Base-by-base conservation (phyloP, 106 monocot genomes). In the Hemerocallis citrina region DNA sequence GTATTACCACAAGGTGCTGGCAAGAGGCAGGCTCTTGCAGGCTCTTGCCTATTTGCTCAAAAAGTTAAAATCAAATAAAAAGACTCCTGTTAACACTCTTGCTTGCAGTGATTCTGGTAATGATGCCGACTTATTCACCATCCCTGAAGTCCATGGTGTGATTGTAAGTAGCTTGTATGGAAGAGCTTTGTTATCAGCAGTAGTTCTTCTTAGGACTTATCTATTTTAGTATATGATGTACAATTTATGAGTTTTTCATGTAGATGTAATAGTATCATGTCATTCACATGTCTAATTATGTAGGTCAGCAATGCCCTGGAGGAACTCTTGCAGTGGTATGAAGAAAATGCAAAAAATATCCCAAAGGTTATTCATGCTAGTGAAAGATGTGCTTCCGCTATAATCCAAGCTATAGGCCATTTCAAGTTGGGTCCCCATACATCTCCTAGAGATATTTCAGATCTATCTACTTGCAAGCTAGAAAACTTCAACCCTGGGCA, bases 301-400 rank as follows among this genome's bases (percentile, higher is more conserved):
- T 61, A 93, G 93, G 93, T 93, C n/a, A 89, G 77, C 76, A 93
- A 93, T 71, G 93, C 93, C 11, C 93, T 89, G 68, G 88, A 93
- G 40, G 93, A 93, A 64, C 42, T 93, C 31, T 59, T 93, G 61
- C 68, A 80, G 59, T 93, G 93, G 93, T 62, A 85, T 73, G 64
- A 66, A 51, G 69, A 82, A 65, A 82, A 89, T 74, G 82, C 71
- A 32, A 81, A 80, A 66, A 45, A 70, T 59, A 88, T 89, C 24
- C 74, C 76, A 17, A 93, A 82, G 54, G 68, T 89, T 49, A 64
- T 93, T 56, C 85, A 85, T 75, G 88, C 93, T 15, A 77, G 66
- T 21, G 79, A 85, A 66, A 85, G 88, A 35, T 93, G 93, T 70
- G 93, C 93, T 56, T 81, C 76, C 31, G 93, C 85, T 31, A 93